These are phyloP conservation scores for Phytophthora cajani DNA, from an alignment of 352 stramenopile genomes.

Conservation along the genomic window DNA sequence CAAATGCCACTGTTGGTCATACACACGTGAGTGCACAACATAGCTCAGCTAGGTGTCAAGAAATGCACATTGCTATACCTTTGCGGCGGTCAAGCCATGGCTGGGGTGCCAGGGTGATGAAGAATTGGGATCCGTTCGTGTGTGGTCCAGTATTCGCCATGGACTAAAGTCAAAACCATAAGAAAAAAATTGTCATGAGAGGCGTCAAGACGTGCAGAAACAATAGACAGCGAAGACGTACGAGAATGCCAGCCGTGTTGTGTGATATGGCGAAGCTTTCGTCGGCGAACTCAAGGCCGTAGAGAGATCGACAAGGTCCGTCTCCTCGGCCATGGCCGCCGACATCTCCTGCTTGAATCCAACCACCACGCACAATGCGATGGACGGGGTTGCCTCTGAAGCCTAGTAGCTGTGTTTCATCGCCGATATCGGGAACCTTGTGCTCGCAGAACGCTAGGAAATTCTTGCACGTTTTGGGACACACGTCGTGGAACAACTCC, in stretches of 20 bases:
- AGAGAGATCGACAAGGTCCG: conserved; percentile 60
- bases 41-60: not conserved
- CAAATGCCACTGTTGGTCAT: conserved; percentile 65
- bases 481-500: conserved; percentile 69
- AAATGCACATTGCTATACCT: conserved; percentile 34
- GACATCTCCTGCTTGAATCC: conserved; percentile 82
- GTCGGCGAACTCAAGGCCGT: conserved; percentile 68
- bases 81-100: conserved; percentile 76
- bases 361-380: conserved; percentile 66
- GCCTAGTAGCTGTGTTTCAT: conserved; percentile 46
- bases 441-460: conserved; percentile 75
- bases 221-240: conserved; percentile 27
- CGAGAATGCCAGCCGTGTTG: conserved; percentile 65
- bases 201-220: not conserved
- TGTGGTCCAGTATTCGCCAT: conserved; percentile 97
- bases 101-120: conserved; percentile 94
- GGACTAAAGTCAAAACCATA: conserved; percentile 47
- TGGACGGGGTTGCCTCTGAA: conserved; percentile 71
- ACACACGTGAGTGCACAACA: not conserved
- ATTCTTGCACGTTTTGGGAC: conserved; percentile 75
- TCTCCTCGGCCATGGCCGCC: conserved; percentile 50
- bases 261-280: conserved; percentile 79
- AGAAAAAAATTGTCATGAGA: conserved; percentile 4
- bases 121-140: conserved; percentile 99
- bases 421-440: conserved; percentile 50